These are phyloP conservation scores for Mycosphaerella sp. DNA, from an alignment of 2,329 filamentous ascomycete genomes.

Conservation along the genomic window DNA sequence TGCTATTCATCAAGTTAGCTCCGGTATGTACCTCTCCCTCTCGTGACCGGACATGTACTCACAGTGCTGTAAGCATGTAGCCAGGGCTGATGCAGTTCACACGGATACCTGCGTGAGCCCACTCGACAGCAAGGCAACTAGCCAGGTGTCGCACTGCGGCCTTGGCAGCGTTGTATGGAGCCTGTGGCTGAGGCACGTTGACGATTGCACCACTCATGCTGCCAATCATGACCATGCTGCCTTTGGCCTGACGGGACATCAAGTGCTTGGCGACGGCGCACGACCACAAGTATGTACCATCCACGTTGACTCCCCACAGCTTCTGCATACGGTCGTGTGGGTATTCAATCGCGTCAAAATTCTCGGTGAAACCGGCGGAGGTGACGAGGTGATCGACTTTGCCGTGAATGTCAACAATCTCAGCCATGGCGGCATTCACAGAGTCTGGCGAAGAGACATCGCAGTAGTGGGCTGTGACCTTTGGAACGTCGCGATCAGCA, in stretches of 20 bases:
- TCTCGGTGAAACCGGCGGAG: constrained; percentile 94
- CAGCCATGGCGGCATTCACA: constrained; percentile 65
- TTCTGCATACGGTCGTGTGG: constrained; percentile 86
- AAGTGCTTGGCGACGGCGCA: constrained; percentile 79
- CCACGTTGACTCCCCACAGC: constrained; percentile 90
- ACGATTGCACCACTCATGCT: constrained; percentile 93
- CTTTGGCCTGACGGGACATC: constrained; percentile 70
- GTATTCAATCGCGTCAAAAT: constrained; percentile 87
- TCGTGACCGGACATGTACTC: constrained; percentile 39
- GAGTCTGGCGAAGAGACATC: constrained; percentile 78
- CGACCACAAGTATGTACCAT: constrained; percentile 85
- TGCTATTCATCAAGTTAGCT: constrained; percentile 47
- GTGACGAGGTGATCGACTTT: constrained; percentile 90
- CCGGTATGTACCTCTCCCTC: constrained; percentile 9
- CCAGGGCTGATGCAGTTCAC: constrained; percentile 95
- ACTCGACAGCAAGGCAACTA: constrained; percentile 84
- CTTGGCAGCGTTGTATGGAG: constrained; percentile 88
- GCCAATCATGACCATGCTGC: constrained; percentile 90
- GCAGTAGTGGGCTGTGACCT: constrained; percentile 81
- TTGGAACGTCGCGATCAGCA: constrained; percentile 57
- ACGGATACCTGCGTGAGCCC: constrained; percentile 79
- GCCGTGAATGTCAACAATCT: constrained; percentile 63
- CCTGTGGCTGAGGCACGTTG: constrained; percentile 91
- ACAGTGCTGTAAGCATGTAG: constrained; percentile 94
- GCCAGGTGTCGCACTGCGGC: constrained; percentile 86